Percentiles rank a stretch among this genome's conserved stretches.
phyloP scores from a whole-genome alignment of 257 asterid genomes.

The Rubia yunnanensis region DNA sequence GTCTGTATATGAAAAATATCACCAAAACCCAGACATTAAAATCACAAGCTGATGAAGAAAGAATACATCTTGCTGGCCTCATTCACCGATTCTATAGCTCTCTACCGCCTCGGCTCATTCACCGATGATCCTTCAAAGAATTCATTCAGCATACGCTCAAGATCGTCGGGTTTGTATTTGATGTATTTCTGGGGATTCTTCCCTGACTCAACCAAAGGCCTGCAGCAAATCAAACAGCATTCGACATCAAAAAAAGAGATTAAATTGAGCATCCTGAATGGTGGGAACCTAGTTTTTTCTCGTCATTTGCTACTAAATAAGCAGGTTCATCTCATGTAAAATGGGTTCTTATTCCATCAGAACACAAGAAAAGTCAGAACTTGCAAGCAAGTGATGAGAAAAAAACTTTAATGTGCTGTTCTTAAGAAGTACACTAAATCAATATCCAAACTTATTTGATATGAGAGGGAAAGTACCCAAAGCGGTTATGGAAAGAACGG shows the following conservation, averaged over 20 bases:
- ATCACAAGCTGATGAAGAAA: neutral
- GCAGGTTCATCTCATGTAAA: too few species aligned
- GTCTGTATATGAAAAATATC: neutral
- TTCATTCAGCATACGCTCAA: constrained; percentile 94
- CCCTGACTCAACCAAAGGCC: constrained; percentile 86
- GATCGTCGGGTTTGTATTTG: constrained; percentile 95
- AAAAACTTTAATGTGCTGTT: too few species aligned
- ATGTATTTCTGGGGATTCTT: constrained; percentile 95
- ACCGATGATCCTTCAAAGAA: constrained; percentile 95
- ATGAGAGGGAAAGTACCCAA: constrained; percentile 44
- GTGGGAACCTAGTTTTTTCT: neutral
- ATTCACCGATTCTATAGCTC: neutral
- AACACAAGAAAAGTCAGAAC: too few species aligned
- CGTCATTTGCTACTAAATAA: too few species aligned
- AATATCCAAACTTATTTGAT: too few species aligned
- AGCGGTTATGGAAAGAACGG: constrained; percentile 85
- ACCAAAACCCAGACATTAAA: neutral
- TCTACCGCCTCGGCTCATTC: constrained; percentile 74
- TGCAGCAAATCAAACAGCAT: constrained; percentile 23
- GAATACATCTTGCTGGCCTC: neutral
- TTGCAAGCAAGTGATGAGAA: too few species aligned
- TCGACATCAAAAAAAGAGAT: neutral
- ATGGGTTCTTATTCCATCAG: too few species aligned
- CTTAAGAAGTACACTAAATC: too few species aligned
- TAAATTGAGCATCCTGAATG: neutral